Conservation (phyloP, 2,329 filamentous ascomycete species). For the Ophiostoma montium region DNA sequence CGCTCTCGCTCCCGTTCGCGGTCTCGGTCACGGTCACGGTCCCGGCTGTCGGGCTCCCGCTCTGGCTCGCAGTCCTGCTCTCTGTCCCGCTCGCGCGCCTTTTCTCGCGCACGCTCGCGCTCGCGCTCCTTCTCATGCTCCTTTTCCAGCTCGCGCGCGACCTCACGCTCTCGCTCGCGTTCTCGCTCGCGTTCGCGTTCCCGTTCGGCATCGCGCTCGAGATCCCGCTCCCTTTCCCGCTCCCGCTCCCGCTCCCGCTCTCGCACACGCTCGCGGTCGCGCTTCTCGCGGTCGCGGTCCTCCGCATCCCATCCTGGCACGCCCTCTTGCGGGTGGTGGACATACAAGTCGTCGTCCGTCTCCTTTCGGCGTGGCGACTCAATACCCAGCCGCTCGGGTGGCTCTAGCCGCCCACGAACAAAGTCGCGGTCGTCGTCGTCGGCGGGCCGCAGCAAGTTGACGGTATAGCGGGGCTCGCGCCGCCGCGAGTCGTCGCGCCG, state of each 20-base stretch:
- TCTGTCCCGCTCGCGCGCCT: neutral
- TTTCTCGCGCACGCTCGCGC: neutral
- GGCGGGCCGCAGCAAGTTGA: neutral
- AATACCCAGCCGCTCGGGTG: constrained; percentile 4
- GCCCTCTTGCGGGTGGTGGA: constrained; percentile 9
- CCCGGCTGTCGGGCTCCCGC: no score
- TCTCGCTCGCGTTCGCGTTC: constrained; percentile 11
- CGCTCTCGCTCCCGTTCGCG: constrained; percentile 3
- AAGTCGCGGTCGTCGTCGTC: constrained; percentile 1
- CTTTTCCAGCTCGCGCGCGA: constrained; percentile 2
- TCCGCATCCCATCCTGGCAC: constrained; percentile 8
- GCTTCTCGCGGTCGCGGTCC: neutral
- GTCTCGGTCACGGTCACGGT: neutral
- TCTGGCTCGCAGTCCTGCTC: neutral
- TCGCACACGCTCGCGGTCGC: neutral
- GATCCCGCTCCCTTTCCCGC: constrained; percentile 7
- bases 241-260: no score
- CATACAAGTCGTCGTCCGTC: constrained; percentile 11
- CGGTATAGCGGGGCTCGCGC: neutral
- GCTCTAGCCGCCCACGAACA: constrained; percentile 2
- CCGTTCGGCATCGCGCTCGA: no score
- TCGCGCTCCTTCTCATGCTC: neutral
- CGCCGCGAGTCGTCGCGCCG: constrained; percentile 5
- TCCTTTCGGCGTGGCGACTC: constrained; percentile 6
- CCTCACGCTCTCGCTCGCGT: constrained; percentile 10